phyloP scores from a whole-genome alignment of 495 filamentous ascomycete genomes.

The Penicillium alfredii region DNA sequence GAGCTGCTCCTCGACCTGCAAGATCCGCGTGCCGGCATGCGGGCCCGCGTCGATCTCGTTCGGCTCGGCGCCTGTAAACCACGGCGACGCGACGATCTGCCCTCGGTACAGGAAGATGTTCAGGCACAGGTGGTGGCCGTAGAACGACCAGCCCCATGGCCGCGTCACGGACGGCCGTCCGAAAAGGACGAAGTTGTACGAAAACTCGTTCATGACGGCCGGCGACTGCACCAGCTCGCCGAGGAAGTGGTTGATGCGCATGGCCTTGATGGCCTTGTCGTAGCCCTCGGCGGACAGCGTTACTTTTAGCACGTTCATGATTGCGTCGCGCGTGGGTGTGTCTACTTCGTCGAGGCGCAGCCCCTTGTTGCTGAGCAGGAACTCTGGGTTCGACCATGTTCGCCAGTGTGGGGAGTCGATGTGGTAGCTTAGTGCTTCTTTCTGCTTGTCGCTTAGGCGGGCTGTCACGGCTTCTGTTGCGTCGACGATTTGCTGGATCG shows the following conservation, averaged over 20 bases:
- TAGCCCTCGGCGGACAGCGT: constrained; percentile 65
- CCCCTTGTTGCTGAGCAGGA: constrained; percentile 56
- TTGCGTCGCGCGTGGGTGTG: constrained; percentile 34
- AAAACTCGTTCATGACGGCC: constrained; percentile 63
- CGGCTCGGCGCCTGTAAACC: constrained; percentile 73
- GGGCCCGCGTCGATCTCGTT: constrained; percentile 63
- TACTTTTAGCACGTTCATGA: constrained; percentile 47
- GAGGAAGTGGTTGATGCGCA: constrained; percentile 75
- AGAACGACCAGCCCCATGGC: constrained; percentile 70
- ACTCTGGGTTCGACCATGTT: constrained; percentile 72
- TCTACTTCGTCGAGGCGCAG: constrained; percentile 58
- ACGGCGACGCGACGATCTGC: constrained; percentile 60
- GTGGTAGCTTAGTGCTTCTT: constrained; percentile 45
- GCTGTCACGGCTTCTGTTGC: constrained; percentile 40
- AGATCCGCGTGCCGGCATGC: constrained; percentile 53
- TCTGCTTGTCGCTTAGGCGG: constrained; percentile 43
- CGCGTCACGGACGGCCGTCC: constrained; percentile 40
- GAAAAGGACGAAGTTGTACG: constrained; percentile 69
- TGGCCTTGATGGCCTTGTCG: constrained; percentile 59
- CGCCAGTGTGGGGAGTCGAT: constrained; percentile 68
- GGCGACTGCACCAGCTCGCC: constrained; percentile 58
- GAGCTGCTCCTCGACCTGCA: constrained; percentile 57
- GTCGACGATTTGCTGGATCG: constrained; percentile 48
- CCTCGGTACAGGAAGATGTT: constrained; percentile 55
- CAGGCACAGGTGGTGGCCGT: constrained; percentile 71